A percentile compares a stretch with the other conserved stretches of the same genome.
Evolutionary conservation across 495 filamentous ascomycete genomes (phyloP).

Genomic region (Rostrohypoxylon terebratum): DNA sequence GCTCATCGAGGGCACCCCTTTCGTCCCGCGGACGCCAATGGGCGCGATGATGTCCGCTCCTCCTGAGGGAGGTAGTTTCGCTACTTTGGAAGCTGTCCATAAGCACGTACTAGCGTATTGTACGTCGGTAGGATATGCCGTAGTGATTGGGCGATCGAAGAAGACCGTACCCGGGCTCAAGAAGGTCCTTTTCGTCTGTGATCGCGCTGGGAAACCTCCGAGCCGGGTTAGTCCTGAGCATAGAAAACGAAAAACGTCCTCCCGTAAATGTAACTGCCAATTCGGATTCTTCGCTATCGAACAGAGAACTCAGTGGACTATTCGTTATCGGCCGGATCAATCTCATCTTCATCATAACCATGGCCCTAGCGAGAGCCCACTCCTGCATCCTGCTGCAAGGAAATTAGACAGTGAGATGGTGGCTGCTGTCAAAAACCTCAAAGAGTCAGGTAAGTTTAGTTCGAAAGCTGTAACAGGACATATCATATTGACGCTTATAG

Average conservation of each 20-base stretch:
- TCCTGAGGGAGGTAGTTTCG: slow-evolving; percentile 65
- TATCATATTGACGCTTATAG: slow-evolving; percentile 51
- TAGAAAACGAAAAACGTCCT: slow-evolving; percentile 67
- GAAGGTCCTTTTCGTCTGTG: slow-evolving; percentile 69
- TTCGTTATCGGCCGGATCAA: slow-evolving; percentile 64
- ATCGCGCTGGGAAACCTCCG: slow-evolving; percentile 66
- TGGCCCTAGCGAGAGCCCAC: slow-evolving; percentile 66
- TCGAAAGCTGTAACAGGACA: neutral
- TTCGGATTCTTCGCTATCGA: slow-evolving; percentile 70
- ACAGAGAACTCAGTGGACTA: slow-evolving; percentile 67
- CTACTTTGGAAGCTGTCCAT: slow-evolving; percentile 66
- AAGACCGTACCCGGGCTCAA: slow-evolving; percentile 68
- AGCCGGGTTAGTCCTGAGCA: slow-evolving; percentile 63
- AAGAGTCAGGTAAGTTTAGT: slow-evolving; percentile 63
- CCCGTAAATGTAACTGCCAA: slow-evolving; percentile 67
- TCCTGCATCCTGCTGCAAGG: slow-evolving; percentile 66
- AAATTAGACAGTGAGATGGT: slow-evolving; percentile 70
- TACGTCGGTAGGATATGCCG: slow-evolving; percentile 67
- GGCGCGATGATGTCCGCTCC: slow-evolving; percentile 65
- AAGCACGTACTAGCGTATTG: slow-evolving; percentile 64
- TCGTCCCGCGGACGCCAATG: slow-evolving; percentile 59
- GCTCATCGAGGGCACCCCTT: slow-evolving; percentile 57
- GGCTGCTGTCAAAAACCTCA: slow-evolving; percentile 65
- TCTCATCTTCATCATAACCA: slow-evolving; percentile 66
- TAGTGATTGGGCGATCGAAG: slow-evolving; percentile 69